Evolutionary conservation across 345 rosid species (phyloP), one percentile per base, ranked within the genome.

Genomic region (Syzygium oleosum): DNA sequence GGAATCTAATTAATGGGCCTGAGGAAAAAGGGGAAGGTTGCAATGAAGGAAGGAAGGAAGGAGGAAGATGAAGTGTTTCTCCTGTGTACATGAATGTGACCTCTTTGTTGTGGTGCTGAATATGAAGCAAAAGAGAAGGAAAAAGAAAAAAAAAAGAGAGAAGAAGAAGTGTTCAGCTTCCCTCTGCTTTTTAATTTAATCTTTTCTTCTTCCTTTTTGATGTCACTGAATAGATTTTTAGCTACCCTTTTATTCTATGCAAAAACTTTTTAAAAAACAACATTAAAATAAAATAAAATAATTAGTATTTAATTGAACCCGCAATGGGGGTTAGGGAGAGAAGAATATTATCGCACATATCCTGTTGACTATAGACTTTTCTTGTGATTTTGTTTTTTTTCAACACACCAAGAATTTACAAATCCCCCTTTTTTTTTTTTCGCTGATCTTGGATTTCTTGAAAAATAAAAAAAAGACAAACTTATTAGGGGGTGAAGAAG

Each of bases 1-100:
- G 93, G 97, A 94, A 95, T 93, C 96, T 94, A 90, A 93, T 91
- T 91, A 96, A 95, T 94, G 95, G 95, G 94, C 85, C 88, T 91
- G 89, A 88, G 86, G 88, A 85, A 65, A 84, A 53, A 43, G 41
- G 86, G 85, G 92, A 86, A 90, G 89, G 90, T 87, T 92, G 90
- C 92, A 92, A 86, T 85, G 84, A 54, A 85, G 89, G 88, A 86
- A 51, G 41, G 41, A 38, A 38, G 46, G 86, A 53, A 86, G 84
- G 87, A 68, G 84, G 56, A 85, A 49, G 88, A 43, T 31, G 89
- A 65, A 54, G 73, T 84, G 79, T 84, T 61, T 84, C 13, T 59
- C 49, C 85, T 38, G 83, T 87, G 52, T 80, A 14, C 29, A 22
- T 51, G 43, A 77, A 87, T 38, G 85, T 84, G 84, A 84, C 88